Conservation (phyloP, 2,329 filamentous ascomycete species). For the Aspergillus phoenicis region DNA sequence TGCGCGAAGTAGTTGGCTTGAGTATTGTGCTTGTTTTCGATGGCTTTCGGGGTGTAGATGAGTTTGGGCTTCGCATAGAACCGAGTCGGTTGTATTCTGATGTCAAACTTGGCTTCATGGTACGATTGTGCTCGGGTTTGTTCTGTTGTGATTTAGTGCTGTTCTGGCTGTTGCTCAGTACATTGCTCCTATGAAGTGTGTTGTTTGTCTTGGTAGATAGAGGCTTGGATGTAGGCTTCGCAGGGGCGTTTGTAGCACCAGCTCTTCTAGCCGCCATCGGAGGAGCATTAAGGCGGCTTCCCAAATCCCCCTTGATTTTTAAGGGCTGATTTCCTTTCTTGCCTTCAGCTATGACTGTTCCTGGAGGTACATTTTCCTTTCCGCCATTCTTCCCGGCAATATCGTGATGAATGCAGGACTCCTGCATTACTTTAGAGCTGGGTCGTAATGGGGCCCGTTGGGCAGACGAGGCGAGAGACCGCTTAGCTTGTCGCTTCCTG, state of each 20-base stretch:
- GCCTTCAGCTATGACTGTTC: constrained; percentile 25
- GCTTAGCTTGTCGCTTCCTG: constrained; percentile 34
- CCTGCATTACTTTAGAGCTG: constrained; percentile 44
- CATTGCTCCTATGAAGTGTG: constrained; percentile 7
- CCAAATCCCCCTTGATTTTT: constrained; percentile 28
- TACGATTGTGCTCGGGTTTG: neutral
- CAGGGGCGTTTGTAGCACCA: neutral
- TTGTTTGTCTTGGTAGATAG: constrained; percentile 14
- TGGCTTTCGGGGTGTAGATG: constrained; percentile 16
- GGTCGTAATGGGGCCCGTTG: constrained; percentile 53
- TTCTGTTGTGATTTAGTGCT: constrained; percentile 10
- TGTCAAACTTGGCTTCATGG: neutral
- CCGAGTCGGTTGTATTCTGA: neutral
- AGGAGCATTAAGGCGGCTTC: constrained; percentile 24
- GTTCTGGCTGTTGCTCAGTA: constrained; percentile 19
- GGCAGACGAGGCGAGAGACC: constrained; percentile 23
- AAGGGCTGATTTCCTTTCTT: constrained; percentile 22
- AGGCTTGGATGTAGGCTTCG: constrained; percentile 6
- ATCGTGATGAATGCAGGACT: constrained; percentile 46
- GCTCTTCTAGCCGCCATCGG: constrained; percentile 13
- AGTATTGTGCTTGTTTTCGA: constrained; percentile 29
- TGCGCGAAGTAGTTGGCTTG: constrained; percentile 37
- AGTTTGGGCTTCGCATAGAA: constrained; percentile 13
- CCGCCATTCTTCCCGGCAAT: constrained; percentile 58
- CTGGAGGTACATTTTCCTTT: constrained; percentile 66